Evolutionary conservation across 1,139 yeast genomes (phyloP), one percentile per base, ranked within the genome.

Genomic region (Geotrichum siamense): DNA sequence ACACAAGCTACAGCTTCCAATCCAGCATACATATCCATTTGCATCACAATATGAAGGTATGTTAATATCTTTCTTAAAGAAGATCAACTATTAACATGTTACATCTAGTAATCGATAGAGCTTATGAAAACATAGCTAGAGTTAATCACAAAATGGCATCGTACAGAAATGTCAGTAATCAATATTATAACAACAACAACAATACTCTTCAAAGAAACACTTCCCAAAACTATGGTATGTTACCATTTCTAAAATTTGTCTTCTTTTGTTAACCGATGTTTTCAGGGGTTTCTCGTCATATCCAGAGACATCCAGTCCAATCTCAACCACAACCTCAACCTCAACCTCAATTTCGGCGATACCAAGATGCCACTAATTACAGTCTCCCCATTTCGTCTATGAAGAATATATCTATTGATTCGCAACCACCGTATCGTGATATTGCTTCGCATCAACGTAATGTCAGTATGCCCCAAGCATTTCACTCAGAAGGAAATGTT

Each of bases 191-290:
- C n/a, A 20, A 29, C 22, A 30, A 37, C 15, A 15, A 13, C n/a
- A n/a, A 19, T 22, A 22, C 26, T 21, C 31, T 19, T 20, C 37
- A 37, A 10, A 22, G 45, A 20, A 23, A 38, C 29, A 36, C 28
- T 21, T 42, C 41, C 2, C 41, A 32, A 17, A 43, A 43, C 34
- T 43, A 43, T 33, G 42, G 45, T 43, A 38, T 27, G 45, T 43
- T 10, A 3, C 19, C 5, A 12, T 26, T 3, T 13, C 10, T 31
- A 6, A 31, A 16, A 31, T 6, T 17, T 31, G 20, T 31, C 17
- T 31, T 31, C 21, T 15, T 31, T 31, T 10, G 10, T n/a, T n/a
- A 10, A 10, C 26, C 10, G 9, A 10, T 10, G 26, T 8, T 23
- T 10, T 23, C 26, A 23, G 26, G n/a, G n/a, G n/a, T n/a, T n/a